Evolutionary conservation across 2,329 filamentous ascomycete species (phyloP).

Genomic region (Colletotrichum sp.): DNA sequence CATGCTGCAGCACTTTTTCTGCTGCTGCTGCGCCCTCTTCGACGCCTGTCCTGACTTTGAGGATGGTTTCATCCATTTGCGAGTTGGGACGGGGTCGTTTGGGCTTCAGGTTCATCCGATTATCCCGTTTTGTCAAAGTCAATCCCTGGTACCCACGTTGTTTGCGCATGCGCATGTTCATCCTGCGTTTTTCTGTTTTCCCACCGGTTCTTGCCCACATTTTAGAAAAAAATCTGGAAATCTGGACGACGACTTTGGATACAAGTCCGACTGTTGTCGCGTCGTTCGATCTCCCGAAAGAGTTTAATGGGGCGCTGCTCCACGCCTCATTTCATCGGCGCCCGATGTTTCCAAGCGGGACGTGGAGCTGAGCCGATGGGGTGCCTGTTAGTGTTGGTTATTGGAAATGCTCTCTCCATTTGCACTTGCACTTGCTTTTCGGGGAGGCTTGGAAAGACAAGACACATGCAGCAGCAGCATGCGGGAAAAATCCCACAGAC

Average conservation of each 20-base stretch:
- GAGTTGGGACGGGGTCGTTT: not conserved
- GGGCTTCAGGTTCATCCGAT: conserved; percentile 8
- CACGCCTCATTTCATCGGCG: conserved; percentile 13
- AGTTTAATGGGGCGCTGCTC: not conserved
- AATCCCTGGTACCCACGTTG: not conserved
- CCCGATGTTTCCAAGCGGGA: conserved; percentile 2
- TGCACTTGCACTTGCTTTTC: not conserved
- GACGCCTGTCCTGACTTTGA: not conserved
- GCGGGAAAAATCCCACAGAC: not conserved
- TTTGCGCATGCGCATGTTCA: not conserved
- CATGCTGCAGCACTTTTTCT: not conserved
- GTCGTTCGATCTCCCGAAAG: not conserved
- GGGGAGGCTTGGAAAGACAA: not conserved
- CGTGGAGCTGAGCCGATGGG: not conserved
- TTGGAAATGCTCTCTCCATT: not conserved
- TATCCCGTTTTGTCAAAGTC: not conserved
- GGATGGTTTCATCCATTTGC: not conserved
- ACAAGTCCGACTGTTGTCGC: not conserved
- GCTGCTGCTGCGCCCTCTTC: not conserved
- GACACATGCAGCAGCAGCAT: not conserved
- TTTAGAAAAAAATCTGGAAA: not conserved
- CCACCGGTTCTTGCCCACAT: not conserved
- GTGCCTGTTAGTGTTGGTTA: not conserved
- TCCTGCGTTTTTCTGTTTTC: not conserved
- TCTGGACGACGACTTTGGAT: not conserved